Percentiles rank a stretch among this genome's conserved stretches.
Evolutionary conservation across 495 filamentous ascomycete species (phyloP).

Genomic region (Cairneyella variabilis): DNA sequence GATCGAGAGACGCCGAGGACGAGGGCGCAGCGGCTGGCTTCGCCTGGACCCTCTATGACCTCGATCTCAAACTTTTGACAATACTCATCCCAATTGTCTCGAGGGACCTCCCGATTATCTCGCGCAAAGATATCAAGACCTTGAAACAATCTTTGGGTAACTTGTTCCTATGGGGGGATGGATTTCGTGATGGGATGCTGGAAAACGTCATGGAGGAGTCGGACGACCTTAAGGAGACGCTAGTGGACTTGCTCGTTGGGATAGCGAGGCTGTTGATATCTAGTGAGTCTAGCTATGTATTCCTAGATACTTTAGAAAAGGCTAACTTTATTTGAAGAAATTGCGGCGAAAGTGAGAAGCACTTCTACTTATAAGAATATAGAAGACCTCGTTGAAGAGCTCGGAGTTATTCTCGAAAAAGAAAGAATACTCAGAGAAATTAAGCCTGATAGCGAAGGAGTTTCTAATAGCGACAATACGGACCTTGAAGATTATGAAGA

Average conservation of each 20-base stretch:
- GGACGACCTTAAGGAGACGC: slow-evolving; percentile 10
- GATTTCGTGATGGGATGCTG: slow-evolving; percentile 17
- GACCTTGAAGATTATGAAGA: background rate
- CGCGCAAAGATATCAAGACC: background rate
- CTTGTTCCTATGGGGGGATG: slow-evolving; percentile 28
- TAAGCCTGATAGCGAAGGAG: background rate
- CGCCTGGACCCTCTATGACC: slow-evolving; percentile 13
- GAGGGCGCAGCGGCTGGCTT: background rate
- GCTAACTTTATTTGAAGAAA: background rate
- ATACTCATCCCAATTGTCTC: background rate
- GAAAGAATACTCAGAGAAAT: background rate
- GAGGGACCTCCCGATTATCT: background rate
- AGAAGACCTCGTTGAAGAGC: background rate
- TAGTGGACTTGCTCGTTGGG: background rate
- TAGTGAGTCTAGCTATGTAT: slow-evolving; percentile 2
- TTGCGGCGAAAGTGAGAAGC: background rate
- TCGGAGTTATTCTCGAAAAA: background rate
- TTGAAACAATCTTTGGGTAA: slow-evolving; percentile 21
- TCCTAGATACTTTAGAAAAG: background rate
- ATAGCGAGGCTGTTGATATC: slow-evolving; percentile 3
- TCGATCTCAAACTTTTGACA: slow-evolving; percentile 2
- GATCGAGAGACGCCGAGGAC: background rate
- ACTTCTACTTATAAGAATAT: background rate
- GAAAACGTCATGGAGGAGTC: slow-evolving; percentile 25
- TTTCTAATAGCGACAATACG: background rate